These are phyloP conservation scores for Gomphus bonarii DNA, from an alignment of 1,284 basidiomycete genomes.

Conservation along the genomic window DNA sequence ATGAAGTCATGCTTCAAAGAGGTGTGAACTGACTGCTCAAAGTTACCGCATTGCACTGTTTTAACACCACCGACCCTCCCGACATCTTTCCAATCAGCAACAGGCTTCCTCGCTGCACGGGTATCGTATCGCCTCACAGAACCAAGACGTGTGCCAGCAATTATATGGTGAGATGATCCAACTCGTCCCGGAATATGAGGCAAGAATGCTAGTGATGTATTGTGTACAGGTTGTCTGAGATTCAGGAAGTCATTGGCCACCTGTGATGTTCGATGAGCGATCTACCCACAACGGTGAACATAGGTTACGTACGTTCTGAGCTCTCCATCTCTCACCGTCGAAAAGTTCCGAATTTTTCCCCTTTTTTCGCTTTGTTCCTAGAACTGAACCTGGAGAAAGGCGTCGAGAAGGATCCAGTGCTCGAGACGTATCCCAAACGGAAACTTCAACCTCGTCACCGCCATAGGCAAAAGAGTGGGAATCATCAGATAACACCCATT, in stretches of 20 bases:
- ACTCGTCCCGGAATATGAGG: conserved; percentile 26
- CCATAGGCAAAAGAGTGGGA: conserved; percentile 63
- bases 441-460: conserved; percentile 83
- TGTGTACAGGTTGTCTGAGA: conserved; percentile 74
- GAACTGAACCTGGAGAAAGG: conserved; percentile 12
- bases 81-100: conserved; percentile 54
- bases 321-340: conserved; percentile 68
- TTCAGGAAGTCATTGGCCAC: conserved; percentile 69
- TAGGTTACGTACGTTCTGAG: conserved; percentile 49
- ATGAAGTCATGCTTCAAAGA: background rate
- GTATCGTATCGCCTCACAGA: conserved; percentile 76
- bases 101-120: conserved; percentile 58
- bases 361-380: conserved; percentile 54
- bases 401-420: conserved; percentile 36
- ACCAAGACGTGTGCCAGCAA: conserved; percentile 71
- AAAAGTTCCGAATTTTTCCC: conserved; percentile 38
- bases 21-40: conserved; percentile 53
- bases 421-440: conserved; percentile 68
- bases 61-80: conserved; percentile 61
- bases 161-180: conserved; percentile 38
- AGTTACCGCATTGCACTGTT: conserved; percentile 45
- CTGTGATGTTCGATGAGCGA: conserved; percentile 25
- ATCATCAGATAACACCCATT: conserved; percentile 52
- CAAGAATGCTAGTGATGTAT: conserved; percentile 57
- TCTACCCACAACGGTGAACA: background rate